Conservation (phyloP, 192 early-diverging fungal species). For the Entomortierella chlamydospora region DNA sequence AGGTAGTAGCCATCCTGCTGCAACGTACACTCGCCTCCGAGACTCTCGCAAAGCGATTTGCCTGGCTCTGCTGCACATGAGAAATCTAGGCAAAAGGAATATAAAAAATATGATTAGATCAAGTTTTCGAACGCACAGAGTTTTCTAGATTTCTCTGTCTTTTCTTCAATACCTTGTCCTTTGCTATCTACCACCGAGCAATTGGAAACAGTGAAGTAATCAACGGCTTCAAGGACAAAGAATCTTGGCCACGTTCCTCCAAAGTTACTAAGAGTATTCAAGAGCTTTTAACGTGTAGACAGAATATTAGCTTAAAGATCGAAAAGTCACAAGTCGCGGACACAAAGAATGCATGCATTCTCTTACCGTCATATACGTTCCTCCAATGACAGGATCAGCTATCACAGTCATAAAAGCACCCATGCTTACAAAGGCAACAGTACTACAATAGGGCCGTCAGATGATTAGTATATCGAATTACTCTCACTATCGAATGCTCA, state of each 20-base stretch:
- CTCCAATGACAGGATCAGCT: conserved; percentile 94
- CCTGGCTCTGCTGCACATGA: conserved; percentile 74
- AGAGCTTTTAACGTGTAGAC: conserved; percentile 51
- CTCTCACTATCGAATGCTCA: no score
- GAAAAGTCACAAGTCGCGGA: no score
- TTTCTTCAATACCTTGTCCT: conserved; percentile 22
- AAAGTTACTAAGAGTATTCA: conserved; percentile 96
- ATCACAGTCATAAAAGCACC: conserved; percentile 96
- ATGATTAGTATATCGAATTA: no score
- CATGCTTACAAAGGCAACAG: conserved; percentile 81
- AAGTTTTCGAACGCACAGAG: no score
- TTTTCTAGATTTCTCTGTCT: not conserved
- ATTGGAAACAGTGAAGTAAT: conserved; percentile 79
- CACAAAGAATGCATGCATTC: no score
- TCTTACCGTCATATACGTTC: conserved; percentile 75
- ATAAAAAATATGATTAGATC: no score
- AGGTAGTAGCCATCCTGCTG: conserved; percentile 90
- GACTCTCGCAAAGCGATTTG: conserved; percentile 67
- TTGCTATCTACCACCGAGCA: conserved; percentile 56
- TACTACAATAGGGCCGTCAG: conserved; percentile 60
- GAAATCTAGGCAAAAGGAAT: conserved; percentile 44
- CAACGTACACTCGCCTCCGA: conserved; percentile 77
- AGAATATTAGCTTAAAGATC: no score
- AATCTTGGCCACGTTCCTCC: conserved; percentile 97
- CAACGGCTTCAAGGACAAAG: conserved; percentile 93